Evolutionary conservation across 176 grass and related monocot species (phyloP), one percentile per base, ranked within the genome.

Genomic region (Paspalum notatum): DNA sequence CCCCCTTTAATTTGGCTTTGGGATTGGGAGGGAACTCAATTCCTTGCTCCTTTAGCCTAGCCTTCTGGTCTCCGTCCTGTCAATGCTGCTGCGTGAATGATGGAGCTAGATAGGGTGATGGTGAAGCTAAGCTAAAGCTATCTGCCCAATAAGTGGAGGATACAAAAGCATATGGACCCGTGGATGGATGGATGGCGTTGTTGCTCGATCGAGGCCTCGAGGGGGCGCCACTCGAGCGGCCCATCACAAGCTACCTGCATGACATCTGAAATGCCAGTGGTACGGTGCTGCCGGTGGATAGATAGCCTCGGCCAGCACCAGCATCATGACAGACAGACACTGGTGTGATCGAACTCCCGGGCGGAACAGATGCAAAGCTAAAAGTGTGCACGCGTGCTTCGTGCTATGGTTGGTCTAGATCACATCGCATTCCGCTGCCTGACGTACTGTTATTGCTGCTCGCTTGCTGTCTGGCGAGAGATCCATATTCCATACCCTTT

Each of bases 301-400:
- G 66, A 15, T 24, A 41, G 41, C 7, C 59, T 46, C 15, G 50
- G 18, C 42, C 42, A n/a, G n/a, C n/a, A n/a, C n/a, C n/a, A n/a
- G n/a, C 66, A 69, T 70, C 40, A 43, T 42, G 39, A n/a, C n/a
- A 3, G 52, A 5, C 17, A 21, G 57, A 3, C 65, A 68, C n/a
- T n/a, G 39, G 41, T 40, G 40, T 13, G 65, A 67, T 67, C 64
- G 2, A 32, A 8, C 12, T 27, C 9, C 17, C 18, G 63, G 10
- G 18, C 43, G 58, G 43, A 13, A 74, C 83, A 80, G 68, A 14
- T 24, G 68, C 69, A 83, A 63, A 63, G 45, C 24, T n/a, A 62
- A 80, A 73, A 62, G 16, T 66, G 22, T 79, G 75, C 46, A 40
- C 46, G 40, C 86, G 48, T 73, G 67, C 59, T 56, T 9, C 8